Base-by-base conservation (phyloP, 805 yeast species). In the Candida yuanshanica region DNA sequence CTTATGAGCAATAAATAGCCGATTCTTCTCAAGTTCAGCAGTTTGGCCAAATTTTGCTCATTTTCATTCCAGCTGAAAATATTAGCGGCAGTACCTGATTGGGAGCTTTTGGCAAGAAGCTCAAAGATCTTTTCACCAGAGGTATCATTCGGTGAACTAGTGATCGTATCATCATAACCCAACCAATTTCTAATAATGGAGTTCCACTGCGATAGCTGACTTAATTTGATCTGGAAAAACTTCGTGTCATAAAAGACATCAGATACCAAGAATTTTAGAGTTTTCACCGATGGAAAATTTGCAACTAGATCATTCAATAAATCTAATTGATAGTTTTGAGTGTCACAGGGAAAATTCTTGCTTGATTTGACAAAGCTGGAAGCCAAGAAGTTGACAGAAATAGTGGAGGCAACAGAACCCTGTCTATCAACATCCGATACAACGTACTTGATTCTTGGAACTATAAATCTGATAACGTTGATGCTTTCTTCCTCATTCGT, bases 11-110 rank as follows among this genome's bases (percentile, higher is more conserved):
- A 47, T 37, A 93, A 52, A 48, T 79, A 86, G 0, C 84, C 65
- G 1, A 87, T 68, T 39, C 95, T 72, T 42, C 75, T 74, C 36
- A 90, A 55, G 35, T 79, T 75, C 45, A 66, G 63, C 2, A 70
- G 62, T 47, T 78, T 77, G 20, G 65, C 63, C 27, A 72, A 72
- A 20, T 39, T 39, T 12, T 75, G 68, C 50, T 84, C 93, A 13
- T 81, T 75, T 42, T 83, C 88, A 45, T 79, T 81, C 79, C 90
- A 82, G 27, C 75, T 80, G 61, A 86, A 87, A 5, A 84, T 65
- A 17, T 81, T 79, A 3, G 83, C 72, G 1, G 80, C 69, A 7
- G 46, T 25, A 9, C 69, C 60, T 33, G 78, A 65, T 4, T 81
- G 74, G 39, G 70, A 69, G 25, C 43, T 20, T 34, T 64, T 60